Conservation (phyloP, 768 basidiomycete species). For the Leccinum ochraceum region DNA sequence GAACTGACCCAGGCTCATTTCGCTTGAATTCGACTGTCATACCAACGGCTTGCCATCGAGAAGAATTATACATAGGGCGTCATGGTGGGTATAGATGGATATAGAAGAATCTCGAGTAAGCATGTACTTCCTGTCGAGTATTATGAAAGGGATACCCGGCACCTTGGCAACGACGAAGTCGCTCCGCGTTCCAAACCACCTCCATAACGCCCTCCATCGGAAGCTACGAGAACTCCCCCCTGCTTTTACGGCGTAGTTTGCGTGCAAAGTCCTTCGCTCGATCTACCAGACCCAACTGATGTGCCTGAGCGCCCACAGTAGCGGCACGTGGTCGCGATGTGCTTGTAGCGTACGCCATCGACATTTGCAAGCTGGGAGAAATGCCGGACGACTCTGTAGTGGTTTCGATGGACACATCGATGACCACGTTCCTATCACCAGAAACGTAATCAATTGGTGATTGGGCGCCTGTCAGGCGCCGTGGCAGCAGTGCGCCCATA, state of each 20-base stretch:
- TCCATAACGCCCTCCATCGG: slow-evolving; percentile 19
- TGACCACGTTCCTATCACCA: slow-evolving; percentile 36
- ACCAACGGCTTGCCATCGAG: slow-evolving; percentile 17
- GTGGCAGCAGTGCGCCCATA: slow-evolving; percentile 44
- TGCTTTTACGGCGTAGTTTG: slow-evolving; percentile 45
- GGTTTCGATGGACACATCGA: slow-evolving; percentile 52
- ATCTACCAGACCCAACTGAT: slow-evolving; percentile 33
- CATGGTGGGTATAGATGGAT: slow-evolving; percentile 25
- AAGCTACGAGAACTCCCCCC: slow-evolving; percentile 12
- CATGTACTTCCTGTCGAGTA: slow-evolving; percentile 10
- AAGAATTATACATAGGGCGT: slow-evolving; percentile 14
- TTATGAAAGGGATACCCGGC: slow-evolving; percentile 20
- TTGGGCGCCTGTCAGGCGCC: slow-evolving; percentile 44
- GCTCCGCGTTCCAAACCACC: slow-evolving; percentile 13
- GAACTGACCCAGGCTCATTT: slow-evolving; percentile 14
- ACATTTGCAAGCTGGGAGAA: slow-evolving; percentile 8
- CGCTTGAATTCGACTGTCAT: slow-evolving; percentile 21
- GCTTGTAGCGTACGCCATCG: slow-evolving; percentile 23
- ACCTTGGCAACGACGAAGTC: slow-evolving; percentile 31
- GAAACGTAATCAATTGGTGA: slow-evolving; percentile 40
- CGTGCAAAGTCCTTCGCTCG: slow-evolving; percentile 44
- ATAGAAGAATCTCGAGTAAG: slow-evolving; percentile 27
- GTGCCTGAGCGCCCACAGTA: slow-evolving; percentile 21
- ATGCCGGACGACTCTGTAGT: slow-evolving; percentile 23
- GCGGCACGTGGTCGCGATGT: slow-evolving; percentile 40